Evolutionary conservation across 2,329 filamentous ascomycete species (phyloP).

Genomic region (Aspergillaceae sp.): DNA sequence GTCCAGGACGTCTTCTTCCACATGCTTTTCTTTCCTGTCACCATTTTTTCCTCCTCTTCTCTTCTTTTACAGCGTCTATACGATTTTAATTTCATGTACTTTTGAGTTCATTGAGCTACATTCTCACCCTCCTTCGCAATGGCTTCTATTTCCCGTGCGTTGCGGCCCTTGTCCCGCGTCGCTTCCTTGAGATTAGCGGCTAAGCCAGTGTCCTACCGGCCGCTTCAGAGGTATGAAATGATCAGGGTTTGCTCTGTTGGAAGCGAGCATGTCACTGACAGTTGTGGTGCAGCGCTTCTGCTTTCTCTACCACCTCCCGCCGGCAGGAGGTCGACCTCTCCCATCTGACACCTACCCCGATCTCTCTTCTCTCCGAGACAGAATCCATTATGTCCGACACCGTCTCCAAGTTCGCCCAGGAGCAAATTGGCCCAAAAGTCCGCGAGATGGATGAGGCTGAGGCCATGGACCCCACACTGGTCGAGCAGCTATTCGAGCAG

Average conservation of each 20-base stretch:
- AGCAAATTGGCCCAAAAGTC: conserved; percentile 80
- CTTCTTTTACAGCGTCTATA: conserved; percentile 8
- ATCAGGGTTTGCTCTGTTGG: neutral
- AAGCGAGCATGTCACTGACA: too few species aligned
- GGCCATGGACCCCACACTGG: conserved; percentile 76
- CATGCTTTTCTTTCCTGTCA: neutral
- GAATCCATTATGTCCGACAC: conserved; percentile 83
- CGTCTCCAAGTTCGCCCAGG: conserved; percentile 82
- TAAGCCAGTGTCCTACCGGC: conserved; percentile 28
- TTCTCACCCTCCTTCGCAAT: conserved; percentile 23
- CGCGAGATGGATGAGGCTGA: conserved; percentile 98
- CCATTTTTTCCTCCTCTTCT: conserved; percentile 2
- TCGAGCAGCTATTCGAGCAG: conserved; percentile 94
- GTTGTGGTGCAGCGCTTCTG: conserved; percentile 33
- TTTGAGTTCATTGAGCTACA: neutral
- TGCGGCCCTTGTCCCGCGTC: conserved; percentile 39
- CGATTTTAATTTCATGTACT: neutral
- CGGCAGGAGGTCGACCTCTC: conserved; percentile 57
- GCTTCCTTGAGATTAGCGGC: conserved; percentile 32
- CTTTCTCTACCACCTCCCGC: conserved; percentile 53
- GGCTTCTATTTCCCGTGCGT: conserved; percentile 41
- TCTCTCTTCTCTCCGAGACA: conserved; percentile 83
- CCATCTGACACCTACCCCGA: conserved; percentile 78
- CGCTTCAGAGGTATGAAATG: conserved; percentile 33
- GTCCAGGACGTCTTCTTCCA: neutral